These are phyloP conservation scores for Ustilago curta DNA, from an alignment of 1,284 basidiomycete genomes.

Conservation along the genomic window DNA sequence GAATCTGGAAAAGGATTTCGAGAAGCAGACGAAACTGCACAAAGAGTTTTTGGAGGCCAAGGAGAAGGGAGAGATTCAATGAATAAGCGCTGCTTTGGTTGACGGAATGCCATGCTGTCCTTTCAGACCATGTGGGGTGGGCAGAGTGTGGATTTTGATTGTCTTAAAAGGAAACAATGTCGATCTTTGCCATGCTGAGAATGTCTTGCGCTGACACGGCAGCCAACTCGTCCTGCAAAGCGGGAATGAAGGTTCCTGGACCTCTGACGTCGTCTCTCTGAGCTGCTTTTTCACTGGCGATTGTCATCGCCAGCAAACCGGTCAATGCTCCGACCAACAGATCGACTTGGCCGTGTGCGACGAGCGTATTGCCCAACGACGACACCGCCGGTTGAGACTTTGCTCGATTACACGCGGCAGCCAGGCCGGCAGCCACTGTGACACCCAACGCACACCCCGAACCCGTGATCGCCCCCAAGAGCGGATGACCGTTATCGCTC, in stretches of 20 bases:
- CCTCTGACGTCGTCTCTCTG: conserved; percentile 79
- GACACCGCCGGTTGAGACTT: conserved; percentile 15
- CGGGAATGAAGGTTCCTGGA: conserved; percentile 87
- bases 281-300: conserved; percentile 85
- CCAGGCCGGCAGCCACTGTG: conserved; percentile 79
- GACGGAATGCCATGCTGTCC: background rate
- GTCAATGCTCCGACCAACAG: conserved; percentile 61
- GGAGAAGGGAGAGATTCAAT: conserved; percentile 60
- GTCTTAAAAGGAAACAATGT: conserved; percentile 16
- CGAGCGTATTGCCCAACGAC: conserved; percentile 39
- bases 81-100: background rate
- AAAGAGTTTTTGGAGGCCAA: conserved; percentile 61
- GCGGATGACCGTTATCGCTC: conserved; percentile 80
- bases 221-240: conserved; percentile 82
- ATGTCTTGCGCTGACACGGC: conserved; percentile 30
- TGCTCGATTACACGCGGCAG: conserved; percentile 73
- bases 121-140: background rate
- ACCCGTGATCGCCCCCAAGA: conserved; percentile 86
- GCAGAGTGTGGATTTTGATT: background rate
- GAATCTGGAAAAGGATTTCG: conserved; percentile 83
- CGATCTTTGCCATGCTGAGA: conserved; percentile 22
- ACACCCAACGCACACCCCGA: conserved; percentile 90
- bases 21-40: conserved; percentile 73
- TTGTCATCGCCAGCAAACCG: conserved; percentile 80
- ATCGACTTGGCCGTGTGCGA: conserved; percentile 35